Conservation (phyloP, 2,329 filamentous ascomycete species). For the Venturia carpophila region DNA sequence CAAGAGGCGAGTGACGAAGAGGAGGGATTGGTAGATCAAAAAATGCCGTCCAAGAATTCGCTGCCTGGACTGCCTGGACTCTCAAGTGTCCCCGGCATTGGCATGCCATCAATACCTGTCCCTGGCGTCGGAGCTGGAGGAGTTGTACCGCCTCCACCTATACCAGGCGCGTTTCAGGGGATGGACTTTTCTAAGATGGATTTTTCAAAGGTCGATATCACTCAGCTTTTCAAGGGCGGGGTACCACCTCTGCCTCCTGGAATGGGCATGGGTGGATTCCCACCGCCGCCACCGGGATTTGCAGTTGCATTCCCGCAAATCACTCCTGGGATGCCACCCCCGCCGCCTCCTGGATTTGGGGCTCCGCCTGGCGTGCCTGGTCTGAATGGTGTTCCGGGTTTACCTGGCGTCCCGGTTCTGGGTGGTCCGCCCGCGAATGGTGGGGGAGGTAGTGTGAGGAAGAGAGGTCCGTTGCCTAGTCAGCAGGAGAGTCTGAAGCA, state of each 20-base stretch:
- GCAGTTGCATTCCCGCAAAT: neutral
- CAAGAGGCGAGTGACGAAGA: slow-evolving; percentile 89
- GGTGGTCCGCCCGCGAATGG: slow-evolving; percentile 32
- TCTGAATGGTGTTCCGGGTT: slow-evolving; percentile 25
- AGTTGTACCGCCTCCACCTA: slow-evolving; percentile 25
- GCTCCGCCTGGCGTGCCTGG: slow-evolving; percentile 27
- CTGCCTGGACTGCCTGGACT: slow-evolving; percentile 53
- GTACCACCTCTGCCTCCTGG: slow-evolving; percentile 19
- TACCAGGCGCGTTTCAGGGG: slow-evolving; percentile 38
- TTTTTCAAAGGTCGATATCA: slow-evolving; percentile 26
- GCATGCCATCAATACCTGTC: neutral
- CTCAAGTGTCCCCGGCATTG: slow-evolving; percentile 24
- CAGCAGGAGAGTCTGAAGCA: slow-evolving; percentile 57
- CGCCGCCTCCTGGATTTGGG: slow-evolving; percentile 20
- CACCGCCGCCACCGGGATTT: slow-evolving; percentile 18
- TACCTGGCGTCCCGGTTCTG: slow-evolving; percentile 26
- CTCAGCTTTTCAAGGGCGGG: slow-evolving; percentile 25
- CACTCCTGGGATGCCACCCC: slow-evolving; percentile 20
- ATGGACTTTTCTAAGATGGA: slow-evolving; percentile 24
- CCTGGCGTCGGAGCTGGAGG: neutral
- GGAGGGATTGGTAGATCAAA: slow-evolving; percentile 87
- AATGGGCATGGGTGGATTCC: neutral
- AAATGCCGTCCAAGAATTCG: slow-evolving; percentile 53
- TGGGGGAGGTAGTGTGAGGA: slow-evolving; percentile 39
- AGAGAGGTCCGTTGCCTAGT: slow-evolving; percentile 65